Conservation (phyloP, 257 asterid genomes). For the Jacaranda mimosifolia region DNA sequence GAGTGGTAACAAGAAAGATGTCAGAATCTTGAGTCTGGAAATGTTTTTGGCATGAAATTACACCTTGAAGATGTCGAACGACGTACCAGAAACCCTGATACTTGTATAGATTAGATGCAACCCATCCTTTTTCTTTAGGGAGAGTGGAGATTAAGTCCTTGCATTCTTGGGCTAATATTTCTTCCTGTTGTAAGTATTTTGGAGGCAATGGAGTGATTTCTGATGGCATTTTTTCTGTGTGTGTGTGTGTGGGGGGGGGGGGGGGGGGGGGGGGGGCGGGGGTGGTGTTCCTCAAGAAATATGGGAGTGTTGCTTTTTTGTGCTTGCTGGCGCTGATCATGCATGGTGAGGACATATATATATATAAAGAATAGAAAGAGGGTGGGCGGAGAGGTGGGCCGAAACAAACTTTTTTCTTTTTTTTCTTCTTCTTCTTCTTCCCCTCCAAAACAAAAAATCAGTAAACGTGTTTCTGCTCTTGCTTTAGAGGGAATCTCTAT, state of each 20-base stretch:
- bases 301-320: neutral
- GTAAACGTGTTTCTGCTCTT: no score
- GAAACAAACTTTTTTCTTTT: no score
- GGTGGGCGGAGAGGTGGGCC: neutral
- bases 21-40: slow-evolving; percentile 39
- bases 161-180: slow-evolving; percentile 31
- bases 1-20: slow-evolving; percentile 38
- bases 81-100: slow-evolving; percentile 52
- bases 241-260: no score
- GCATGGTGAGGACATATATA: neutral
- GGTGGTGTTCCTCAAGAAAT: neutral
- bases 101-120: slow-evolving; percentile 28
- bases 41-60: slow-evolving; percentile 30
- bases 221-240: slow-evolving; percentile 26
- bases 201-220: slow-evolving; percentile 25
- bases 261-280: no score
- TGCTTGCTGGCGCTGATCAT: neutral
- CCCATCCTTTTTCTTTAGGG: slow-evolving; percentile 46
- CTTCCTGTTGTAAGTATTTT: slow-evolving; percentile 36
- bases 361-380: neutral
- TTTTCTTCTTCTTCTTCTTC: no score
- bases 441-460: no score
- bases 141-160: slow-evolving; percentile 38
- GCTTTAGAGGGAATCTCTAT: no score
- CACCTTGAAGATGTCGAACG: slow-evolving; percentile 34